A percentile compares a stretch with the other conserved stretches of the same genome.
These are phyloP conservation scores for Vigna hirtella DNA, from an alignment of 306 rosid species.

Conservation along the genomic window DNA sequence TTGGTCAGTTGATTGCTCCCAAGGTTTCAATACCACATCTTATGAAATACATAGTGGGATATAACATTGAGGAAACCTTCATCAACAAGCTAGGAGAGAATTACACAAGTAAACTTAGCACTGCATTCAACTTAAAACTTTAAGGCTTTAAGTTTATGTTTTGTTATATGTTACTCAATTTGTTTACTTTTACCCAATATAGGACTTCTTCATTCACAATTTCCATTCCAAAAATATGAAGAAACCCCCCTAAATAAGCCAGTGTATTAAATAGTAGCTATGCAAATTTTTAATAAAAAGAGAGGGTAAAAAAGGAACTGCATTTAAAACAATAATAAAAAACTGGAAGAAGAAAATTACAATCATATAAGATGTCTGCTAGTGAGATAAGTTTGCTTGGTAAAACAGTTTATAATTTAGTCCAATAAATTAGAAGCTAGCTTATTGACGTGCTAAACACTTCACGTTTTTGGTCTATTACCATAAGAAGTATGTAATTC, in stretches of 20 bases:
- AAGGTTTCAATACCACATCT: neutral
- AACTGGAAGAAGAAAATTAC: neutral
- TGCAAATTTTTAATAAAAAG: neutral
- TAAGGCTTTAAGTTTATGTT: too few relatives aligned
- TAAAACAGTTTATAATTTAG: neutral
- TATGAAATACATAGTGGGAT: neutral
- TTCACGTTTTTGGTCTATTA: conserved; percentile 15
- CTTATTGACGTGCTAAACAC: neutral
- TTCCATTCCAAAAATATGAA: neutral
- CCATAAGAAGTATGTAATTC: conserved; percentile 31
- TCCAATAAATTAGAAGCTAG: neutral
- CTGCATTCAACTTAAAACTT: too few relatives aligned
- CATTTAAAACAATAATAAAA: neutral
- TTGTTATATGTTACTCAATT: too few relatives aligned
- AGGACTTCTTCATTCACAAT: too few relatives aligned
- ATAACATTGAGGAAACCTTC: neutral
- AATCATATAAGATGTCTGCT: neutral
- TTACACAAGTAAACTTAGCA: neutral
- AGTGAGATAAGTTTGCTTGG: neutral
- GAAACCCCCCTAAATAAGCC: neutral
- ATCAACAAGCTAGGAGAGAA: neutral
- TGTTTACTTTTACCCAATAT: neutral
- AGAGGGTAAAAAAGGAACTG: neutral
- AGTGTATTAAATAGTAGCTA: neutral
- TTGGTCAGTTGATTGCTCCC: neutral